phyloP scores from a whole-genome alignment of 2,329 filamentous ascomycete species.

The Dactylella cylindrospora region DNA sequence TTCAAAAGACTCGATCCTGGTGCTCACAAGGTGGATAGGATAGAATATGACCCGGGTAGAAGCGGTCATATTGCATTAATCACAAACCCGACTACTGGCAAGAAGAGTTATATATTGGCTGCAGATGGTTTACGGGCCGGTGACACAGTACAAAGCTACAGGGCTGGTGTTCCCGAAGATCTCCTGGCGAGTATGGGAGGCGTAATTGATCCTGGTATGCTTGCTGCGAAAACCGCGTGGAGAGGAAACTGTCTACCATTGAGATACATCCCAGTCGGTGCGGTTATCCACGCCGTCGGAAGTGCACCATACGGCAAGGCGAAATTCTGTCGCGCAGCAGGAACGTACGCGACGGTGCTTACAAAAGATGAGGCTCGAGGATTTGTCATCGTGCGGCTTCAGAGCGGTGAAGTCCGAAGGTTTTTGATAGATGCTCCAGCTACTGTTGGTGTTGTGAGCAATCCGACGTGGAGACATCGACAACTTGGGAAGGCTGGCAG shows the following conservation, averaged over 20 bases:
- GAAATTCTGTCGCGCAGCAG: slow-evolving; percentile 91
- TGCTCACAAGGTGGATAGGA: slow-evolving; percentile 83
- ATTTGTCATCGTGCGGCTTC: slow-evolving; percentile 80
- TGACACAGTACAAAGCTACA: slow-evolving; percentile 88
- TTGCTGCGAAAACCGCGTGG: slow-evolving; percentile 91
- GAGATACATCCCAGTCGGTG: slow-evolving; percentile 95
- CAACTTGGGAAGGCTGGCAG: slow-evolving; percentile 94
- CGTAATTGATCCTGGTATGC: slow-evolving; percentile 86
- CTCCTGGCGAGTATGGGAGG: slow-evolving; percentile 91
- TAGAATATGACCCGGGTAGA: slow-evolving; percentile 93
- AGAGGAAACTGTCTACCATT: slow-evolving; percentile 92
- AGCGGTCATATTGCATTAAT: slow-evolving; percentile 90
- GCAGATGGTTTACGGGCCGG: slow-evolving; percentile 90
- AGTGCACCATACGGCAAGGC: slow-evolving; percentile 71
- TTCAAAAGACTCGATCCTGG: slow-evolving; percentile 78
- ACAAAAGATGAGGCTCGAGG: slow-evolving; percentile 78
- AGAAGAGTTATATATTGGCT: slow-evolving; percentile 90
- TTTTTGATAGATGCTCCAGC: slow-evolving; percentile 91
- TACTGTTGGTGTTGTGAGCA: slow-evolving; percentile 92
- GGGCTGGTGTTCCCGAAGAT: slow-evolving; percentile 81
- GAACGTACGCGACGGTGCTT: slow-evolving; percentile 84
- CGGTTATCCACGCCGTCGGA: slow-evolving; percentile 85
- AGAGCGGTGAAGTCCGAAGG: slow-evolving; percentile 87
- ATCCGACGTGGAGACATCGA: slow-evolving; percentile 83
- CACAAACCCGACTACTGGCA: slow-evolving; percentile 70